Evolutionary conservation across 2,329 filamentous ascomycete genomes (phyloP), one percentile per base, ranked within the genome.

Genomic region (Beauveria brongniartii): DNA sequence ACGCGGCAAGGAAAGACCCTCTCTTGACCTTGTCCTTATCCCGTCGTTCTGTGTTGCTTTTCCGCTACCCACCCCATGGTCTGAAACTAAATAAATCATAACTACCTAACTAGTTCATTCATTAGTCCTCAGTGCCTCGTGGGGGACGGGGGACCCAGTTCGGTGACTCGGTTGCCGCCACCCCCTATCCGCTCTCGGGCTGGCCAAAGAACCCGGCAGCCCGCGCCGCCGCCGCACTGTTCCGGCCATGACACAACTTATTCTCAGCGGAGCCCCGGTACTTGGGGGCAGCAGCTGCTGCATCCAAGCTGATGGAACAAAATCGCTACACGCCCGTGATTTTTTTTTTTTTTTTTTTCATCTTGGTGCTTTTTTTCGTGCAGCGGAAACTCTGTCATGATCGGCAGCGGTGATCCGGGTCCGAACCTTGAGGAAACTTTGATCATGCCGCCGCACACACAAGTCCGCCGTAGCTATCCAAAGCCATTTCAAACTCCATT

Each of bases 181-280:
- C 47, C 56, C 48, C 48, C 48, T 53, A 52, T 59, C 56, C 48
- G 46, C 34, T 54, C 28, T 58, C 56, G 56, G 56, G 56, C 26
- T 59, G 56, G n/a, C 26, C 24, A 8, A 59, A 59, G 56, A 59
- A 52, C 47, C 47, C 48, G 56, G 26, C 56, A 59, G 47, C 37
- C 56, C 56, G 22, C 22, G 22, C 22, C 22, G 22, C 22, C 22
- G 22, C 22, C 43, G 43, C 16, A 20, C 41, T 12, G 18, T 22
- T 34, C 40, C 40, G 41, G 37, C 37, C 37, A 20, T 28, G 14
- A 12, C 26, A 37, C 12, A 5, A 28, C n/a, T 22, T n/a, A 43
- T 18, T 46, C 20, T 7, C 26, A 20, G 47, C 48, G 48, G 48
- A 30, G 40, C 7, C 9, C 34, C 7, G 16, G 40, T 24, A 20